A percentile compares a stretch with the other conserved stretches of the same genome.
These are phyloP conservation scores for Magnolia changhungtana DNA, from an alignment of 164 flowering plant species.

Conservation along the genomic window DNA sequence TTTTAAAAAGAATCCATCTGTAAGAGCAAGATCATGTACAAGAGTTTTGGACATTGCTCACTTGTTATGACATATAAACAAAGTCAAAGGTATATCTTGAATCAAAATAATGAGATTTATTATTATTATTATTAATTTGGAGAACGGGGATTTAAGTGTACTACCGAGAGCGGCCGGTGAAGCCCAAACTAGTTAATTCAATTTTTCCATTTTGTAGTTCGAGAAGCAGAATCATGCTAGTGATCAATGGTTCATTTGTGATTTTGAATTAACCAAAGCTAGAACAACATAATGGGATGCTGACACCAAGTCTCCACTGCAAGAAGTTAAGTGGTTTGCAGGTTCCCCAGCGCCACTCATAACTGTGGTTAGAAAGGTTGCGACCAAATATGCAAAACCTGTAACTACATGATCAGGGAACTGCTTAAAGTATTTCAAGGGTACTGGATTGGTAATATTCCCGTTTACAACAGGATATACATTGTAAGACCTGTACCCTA, in stretches of 20 bases:
- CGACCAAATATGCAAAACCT: conserved; percentile 53
- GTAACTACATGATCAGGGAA: conserved; percentile 81
- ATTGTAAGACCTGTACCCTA: conserved; percentile 90
- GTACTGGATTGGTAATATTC: too few relatives aligned
- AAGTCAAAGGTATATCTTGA: too few relatives aligned
- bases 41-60: too few relatives aligned
- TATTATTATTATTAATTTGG: too few relatives aligned
- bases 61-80: too few relatives aligned
- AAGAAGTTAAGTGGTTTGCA: conserved; percentile 12
- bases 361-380: conserved; percentile 8
- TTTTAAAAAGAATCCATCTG: too few relatives aligned
- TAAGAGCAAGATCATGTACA: too few relatives aligned
- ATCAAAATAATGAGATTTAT: too few relatives aligned
- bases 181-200: not conserved
- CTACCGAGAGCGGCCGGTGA: conserved; percentile 21
- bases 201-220: conserved; percentile 3
- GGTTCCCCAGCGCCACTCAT: conserved; percentile 5
- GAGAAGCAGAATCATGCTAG: conserved; percentile 7
- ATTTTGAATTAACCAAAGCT: conserved; percentile 7
- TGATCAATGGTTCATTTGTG: conserved; percentile 12
- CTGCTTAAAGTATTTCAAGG: conserved; percentile 71
- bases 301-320: conserved; percentile 7
- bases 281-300: conserved; percentile 11
- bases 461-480: conserved; percentile 80
- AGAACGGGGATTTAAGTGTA: not conserved